These are phyloP conservation scores for Boechera retrofracta DNA, from an alignment of 345 rosid genomes.

Conservation along the genomic window DNA sequence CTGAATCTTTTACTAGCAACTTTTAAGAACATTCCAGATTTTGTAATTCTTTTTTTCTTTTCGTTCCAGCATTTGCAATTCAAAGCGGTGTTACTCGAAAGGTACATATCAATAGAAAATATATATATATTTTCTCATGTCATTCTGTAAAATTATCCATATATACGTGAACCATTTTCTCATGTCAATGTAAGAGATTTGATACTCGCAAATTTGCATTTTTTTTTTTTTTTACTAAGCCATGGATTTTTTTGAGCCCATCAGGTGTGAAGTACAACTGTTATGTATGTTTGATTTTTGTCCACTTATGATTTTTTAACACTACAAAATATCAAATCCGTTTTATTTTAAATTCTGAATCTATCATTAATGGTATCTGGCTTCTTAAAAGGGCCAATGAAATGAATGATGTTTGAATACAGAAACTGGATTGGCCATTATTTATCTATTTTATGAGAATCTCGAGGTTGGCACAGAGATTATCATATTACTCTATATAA, in stretches of 20 bases:
- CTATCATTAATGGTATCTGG: neutral
- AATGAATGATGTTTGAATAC: conserved; percentile 12
- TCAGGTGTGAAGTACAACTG: neutral
- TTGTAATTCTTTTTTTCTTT: too few species aligned
- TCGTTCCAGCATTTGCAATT: too few species aligned
- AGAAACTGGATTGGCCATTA: neutral
- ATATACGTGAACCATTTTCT: too few species aligned
- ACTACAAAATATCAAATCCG: neutral
- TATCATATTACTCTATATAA: conserved; percentile 14
- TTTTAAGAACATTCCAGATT: too few species aligned
- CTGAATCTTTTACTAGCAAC: too few species aligned
- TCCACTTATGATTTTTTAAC: conserved; percentile 5
- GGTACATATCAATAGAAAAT: neutral
- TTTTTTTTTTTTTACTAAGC: neutral
- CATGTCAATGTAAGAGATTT: neutral
- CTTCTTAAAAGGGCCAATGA: conserved; percentile 22
- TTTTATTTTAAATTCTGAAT: neutral
- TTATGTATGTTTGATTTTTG: neutral
- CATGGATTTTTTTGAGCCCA: neutral
- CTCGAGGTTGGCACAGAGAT: conserved; percentile 28
- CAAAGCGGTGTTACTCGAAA: neutral
- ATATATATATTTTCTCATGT: too few species aligned
- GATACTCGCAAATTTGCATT: neutral
- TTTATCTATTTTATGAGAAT: conserved; percentile 16
- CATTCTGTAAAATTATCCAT: too few species aligned